A percentile compares a stretch with the other conserved stretches of the same genome.
phyloP scores from a whole-genome alignment of 345 rosid species.

The Luvunga scandens region DNA sequence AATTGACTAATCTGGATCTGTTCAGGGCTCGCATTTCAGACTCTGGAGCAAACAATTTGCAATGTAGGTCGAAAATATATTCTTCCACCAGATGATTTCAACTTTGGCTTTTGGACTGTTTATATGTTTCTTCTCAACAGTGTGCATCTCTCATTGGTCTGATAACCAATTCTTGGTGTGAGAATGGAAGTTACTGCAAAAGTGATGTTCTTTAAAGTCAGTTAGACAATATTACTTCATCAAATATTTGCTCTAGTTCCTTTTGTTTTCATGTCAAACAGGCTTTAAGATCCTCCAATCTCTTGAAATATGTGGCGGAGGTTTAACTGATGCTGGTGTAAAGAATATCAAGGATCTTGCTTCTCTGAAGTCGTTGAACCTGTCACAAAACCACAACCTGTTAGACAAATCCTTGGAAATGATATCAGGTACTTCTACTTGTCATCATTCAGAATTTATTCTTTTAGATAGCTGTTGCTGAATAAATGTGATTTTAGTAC shows the following conservation, averaged over 20 bases:
- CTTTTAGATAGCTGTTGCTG: background rate
- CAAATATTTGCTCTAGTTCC: background rate
- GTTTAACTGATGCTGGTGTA: slow-evolving; percentile 55
- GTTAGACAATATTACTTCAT: background rate
- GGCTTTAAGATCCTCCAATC: slow-evolving; percentile 58
- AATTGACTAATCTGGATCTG: slow-evolving; percentile 56
- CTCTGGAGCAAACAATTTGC: slow-evolving; percentile 48
- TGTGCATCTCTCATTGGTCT: background rate
- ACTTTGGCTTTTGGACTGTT: background rate
- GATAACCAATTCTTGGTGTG: background rate
- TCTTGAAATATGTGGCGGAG: slow-evolving; percentile 67
- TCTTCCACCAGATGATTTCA: background rate
- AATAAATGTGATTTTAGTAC: background rate
- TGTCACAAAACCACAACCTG: slow-evolving; percentile 55
- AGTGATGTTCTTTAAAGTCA: background rate
- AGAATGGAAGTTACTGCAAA: background rate
- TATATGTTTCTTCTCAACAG: background rate
- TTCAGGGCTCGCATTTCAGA: slow-evolving; percentile 88
- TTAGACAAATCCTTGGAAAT: slow-evolving; percentile 54
- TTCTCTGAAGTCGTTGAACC: slow-evolving; percentile 38
- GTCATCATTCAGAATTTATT: background rate
- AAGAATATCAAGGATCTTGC: slow-evolving; percentile 54
- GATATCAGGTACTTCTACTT: slow-evolving; percentile 23
- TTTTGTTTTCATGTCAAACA: slow-evolving; percentile 15
- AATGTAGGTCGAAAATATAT: slow-evolving; percentile 26